Evolutionary conservation across 176 grass and related monocot genomes (phyloP), one percentile per base, ranked within the genome.

Genomic region (Musa schizocarpa): DNA sequence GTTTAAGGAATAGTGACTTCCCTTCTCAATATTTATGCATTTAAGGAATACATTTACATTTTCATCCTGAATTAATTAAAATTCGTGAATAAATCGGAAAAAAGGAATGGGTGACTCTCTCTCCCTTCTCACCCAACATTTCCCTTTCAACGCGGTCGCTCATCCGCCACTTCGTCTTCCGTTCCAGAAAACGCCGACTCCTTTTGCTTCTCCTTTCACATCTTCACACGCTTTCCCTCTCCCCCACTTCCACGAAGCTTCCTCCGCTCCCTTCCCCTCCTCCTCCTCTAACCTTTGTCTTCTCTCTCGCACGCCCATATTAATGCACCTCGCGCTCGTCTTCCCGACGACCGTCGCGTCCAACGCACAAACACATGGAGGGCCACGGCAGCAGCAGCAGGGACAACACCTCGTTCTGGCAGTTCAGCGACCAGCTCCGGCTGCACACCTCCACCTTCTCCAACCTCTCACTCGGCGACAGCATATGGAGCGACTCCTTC

Each of bases 361-460:
- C 34, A 43, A 43, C 34, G 4, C 34, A 43, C 12, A 17, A 68
- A 19, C 9, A 23, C 2, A 77, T 77, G 75, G 75, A 77, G 61
- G 13, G 13, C 21, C 9, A 25, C 61, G 23, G 21, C 58, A 52
- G 43, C 26, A 24, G 24, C 24, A 52, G 17, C 12, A 26, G 71
- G 16, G 72, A 29, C 53, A 74, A 26, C 53, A 56, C 22, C 13
- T 82, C 79, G 74, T 98, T 99, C 88, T 94, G 88, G 86, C 88
- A 99, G 72, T 99, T 99, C 91, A 93, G 88, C 82, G 95, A 99
- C 68, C 91, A 89, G 86, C 86, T 94, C 24, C 81, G 95, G 20
- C 86, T 94, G 53, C 88, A 99, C 76, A 92, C 95, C 53, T 69
- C 81, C 71, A 75, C 66, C 78, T 86, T 99, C 69, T 92, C 95